phyloP scores from a whole-genome alignment of 805 yeast species.

The Phaffomyces opuntiae region DNA sequence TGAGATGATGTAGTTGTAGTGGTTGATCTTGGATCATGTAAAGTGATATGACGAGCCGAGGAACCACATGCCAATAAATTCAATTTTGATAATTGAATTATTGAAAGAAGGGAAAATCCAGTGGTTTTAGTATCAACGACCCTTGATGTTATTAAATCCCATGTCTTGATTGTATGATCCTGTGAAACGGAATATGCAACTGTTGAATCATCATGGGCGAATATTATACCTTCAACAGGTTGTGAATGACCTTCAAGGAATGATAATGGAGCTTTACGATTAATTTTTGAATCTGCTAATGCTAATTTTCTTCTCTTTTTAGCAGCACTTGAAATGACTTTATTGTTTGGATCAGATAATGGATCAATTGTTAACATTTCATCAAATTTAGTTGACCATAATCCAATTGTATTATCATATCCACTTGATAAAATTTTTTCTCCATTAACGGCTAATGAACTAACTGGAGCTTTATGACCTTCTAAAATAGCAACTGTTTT shows the following conservation, averaged over 20 bases:
- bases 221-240: constrained; percentile 81
- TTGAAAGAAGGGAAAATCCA: constrained; percentile 73
- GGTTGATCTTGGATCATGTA: constrained; percentile 82
- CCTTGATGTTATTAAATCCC: constrained; percentile 88
- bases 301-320: constrained; percentile 84
- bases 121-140: constrained; percentile 86
- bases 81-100: constrained; percentile 58
- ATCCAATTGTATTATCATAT: constrained; percentile 68
- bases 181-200: constrained; percentile 93
- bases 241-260: constrained; percentile 74
- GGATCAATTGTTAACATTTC: constrained; percentile 67
- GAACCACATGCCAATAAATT: constrained; percentile 88
- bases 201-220: constrained; percentile 64
- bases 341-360: constrained; percentile 37
- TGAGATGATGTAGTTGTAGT: constrained; percentile 63
- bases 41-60: constrained; percentile 91
- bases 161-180: constrained; percentile 91
- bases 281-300: constrained; percentile 61
- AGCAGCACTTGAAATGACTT: constrained; percentile 65
- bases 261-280: constrained; percentile 77
- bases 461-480: constrained; percentile 89
- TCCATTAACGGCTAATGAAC: constrained; percentile 47
- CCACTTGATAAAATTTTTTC: constrained; percentile 77
- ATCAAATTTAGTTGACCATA: constrained; percentile 85
- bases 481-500: constrained; percentile 78